Conservation (phyloP, 2,329 filamentous ascomycete genomes). For the Colletotrichum australisinense region DNA sequence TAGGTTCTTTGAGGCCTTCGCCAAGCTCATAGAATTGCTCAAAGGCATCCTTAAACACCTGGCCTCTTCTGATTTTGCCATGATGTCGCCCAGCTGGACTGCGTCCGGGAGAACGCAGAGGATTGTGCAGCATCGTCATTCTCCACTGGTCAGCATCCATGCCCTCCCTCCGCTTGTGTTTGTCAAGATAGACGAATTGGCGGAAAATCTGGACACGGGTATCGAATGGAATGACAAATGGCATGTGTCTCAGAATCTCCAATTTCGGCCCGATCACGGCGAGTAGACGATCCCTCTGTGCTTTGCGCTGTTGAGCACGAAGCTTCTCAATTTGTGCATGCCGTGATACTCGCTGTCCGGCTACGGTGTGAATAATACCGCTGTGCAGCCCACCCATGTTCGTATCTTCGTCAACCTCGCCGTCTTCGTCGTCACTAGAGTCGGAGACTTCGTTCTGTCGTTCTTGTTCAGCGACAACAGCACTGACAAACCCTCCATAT, state of each 20-base stretch:
- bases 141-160: constrained; percentile 56
- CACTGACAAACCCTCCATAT: constrained; percentile 89
- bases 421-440: constrained; percentile 48
- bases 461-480: constrained; percentile 90
- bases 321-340: constrained; percentile 73
- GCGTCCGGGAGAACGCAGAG: constrained; percentile 40
- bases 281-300: constrained; percentile 76
- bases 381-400: constrained; percentile 32
- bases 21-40: constrained; percentile 84
- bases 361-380: constrained; percentile 46
- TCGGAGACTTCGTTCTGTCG: constrained; percentile 67
- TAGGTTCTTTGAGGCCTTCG: constrained; percentile 89
- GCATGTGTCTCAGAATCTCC: constrained; percentile 94
- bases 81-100: constrained; percentile 71
- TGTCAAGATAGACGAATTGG: constrained; percentile 89
- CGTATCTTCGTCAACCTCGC: constrained; percentile 41
- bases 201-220: constrained; percentile 93
- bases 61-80: constrained; percentile 81
- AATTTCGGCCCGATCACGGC: constrained; percentile 86
- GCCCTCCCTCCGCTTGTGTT: constrained; percentile 76
- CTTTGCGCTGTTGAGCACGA: constrained; percentile 72
- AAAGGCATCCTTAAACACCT: constrained; percentile 88
- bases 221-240: constrained; percentile 94
- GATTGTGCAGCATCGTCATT: constrained; percentile 36
- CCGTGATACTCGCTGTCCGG: constrained; percentile 70